Evolutionary conservation across 208 protist species (phyloP).

Genomic region (Trypanosoma scelopori): DNA sequence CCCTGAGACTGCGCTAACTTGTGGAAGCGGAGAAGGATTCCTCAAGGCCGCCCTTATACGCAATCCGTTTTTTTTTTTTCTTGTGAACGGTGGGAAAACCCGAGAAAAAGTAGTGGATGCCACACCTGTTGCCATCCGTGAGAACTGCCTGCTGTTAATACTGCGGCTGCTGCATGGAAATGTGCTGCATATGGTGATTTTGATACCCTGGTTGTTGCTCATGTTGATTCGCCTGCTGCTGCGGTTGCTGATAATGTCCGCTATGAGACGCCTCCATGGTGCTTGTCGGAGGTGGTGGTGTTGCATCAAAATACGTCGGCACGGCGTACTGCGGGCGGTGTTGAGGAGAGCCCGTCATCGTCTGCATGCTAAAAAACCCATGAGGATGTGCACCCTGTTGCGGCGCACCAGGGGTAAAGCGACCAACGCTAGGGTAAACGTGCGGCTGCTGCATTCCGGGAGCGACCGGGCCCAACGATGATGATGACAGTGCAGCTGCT

Average conservation of each 20-base stretch:
- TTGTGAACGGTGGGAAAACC: neutral
- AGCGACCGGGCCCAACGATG: neutral
- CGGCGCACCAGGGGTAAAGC: neutral
- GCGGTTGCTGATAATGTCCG: neutral
- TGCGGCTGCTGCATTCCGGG: neutral
- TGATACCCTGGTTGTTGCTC: no score
- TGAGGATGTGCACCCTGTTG: slow-evolving; percentile 1
- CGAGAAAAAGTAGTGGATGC: neutral
- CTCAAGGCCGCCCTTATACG: neutral
- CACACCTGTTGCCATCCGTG: neutral
- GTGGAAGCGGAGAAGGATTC: neutral
- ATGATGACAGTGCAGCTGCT: neutral
- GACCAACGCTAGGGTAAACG: neutral
- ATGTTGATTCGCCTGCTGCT: neutral
- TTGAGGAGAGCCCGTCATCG: neutral
- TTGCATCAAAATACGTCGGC: slow-evolving; percentile 62
- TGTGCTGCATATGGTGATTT: neutral
- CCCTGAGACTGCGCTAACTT: neutral
- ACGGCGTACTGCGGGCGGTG: slow-evolving; percentile 61
- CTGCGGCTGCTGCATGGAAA: neutral
- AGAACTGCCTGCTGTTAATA: neutral
- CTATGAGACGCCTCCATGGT: neutral
- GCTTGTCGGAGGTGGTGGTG: neutral
- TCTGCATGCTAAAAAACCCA: slow-evolving; percentile 19
- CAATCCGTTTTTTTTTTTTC: slow-evolving; percentile 3